These are phyloP conservation scores for Bipolaris cookei DNA, from an alignment of 2,329 filamentous ascomycete species.

Conservation along the genomic window DNA sequence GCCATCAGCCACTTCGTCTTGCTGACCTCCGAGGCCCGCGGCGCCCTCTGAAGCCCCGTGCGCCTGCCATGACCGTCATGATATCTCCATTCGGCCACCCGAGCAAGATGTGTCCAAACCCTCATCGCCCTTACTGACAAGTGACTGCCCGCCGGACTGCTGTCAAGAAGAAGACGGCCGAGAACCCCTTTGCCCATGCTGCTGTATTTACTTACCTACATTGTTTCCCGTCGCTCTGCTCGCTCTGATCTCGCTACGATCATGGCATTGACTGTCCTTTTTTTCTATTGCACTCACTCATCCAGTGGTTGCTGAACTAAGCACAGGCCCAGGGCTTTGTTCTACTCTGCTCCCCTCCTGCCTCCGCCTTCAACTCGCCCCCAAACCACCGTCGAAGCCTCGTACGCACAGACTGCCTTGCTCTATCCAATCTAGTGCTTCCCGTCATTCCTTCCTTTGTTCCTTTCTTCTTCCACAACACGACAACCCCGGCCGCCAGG, in stretches of 20 bases:
- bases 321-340: not conserved
- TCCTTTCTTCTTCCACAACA: not conserved
- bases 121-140: not conserved
- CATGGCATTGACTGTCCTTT: not conserved
- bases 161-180: not conserved
- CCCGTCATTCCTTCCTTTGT: not conserved
- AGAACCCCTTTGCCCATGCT: not conserved
- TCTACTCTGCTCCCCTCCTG: not conserved
- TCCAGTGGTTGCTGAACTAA: conserved; percentile 1
- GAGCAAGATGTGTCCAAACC: not conserved
- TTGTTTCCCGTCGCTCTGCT: too few species aligned
- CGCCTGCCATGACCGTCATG: conserved; percentile 14
- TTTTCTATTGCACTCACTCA: not conserved
- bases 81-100: conserved; percentile 2
- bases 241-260: too few species aligned
- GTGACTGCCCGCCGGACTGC: not conserved
- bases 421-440: not conserved
- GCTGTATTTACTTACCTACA: not conserved
- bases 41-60: conserved; percentile 14
- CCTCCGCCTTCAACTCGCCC: not conserved
- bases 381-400: not conserved
- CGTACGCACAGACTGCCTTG: not conserved
- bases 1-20: too few species aligned
- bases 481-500: not conserved
- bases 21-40: not conserved